A percentile compares a stretch with the other conserved stretches of the same genome.
Evolutionary conservation across 441 rosid genomes (phyloP).

Genomic region (Populus hybrid): DNA sequence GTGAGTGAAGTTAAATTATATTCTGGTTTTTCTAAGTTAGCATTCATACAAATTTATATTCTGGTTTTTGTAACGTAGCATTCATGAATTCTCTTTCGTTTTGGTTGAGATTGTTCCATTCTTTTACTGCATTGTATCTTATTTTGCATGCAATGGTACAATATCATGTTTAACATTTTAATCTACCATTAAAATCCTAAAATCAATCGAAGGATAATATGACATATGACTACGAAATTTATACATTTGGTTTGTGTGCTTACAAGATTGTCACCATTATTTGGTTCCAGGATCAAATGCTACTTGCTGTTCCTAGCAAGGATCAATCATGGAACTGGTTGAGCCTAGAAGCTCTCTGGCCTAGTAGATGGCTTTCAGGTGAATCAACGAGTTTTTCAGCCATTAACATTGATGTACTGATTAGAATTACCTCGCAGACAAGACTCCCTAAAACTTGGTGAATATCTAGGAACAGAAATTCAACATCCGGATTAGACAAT

Average conservation of each 20-base stretch:
- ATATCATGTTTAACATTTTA: not conserved
- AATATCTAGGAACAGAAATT: not conserved
- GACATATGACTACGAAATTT: not conserved
- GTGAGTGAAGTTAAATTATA: too few relatives aligned
- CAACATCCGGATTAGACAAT: not conserved
- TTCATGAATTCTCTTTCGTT: not conserved
- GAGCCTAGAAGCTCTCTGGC: not conserved
- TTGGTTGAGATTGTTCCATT: not conserved
- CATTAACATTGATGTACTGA: not conserved
- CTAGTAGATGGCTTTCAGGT: not conserved
- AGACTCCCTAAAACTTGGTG: not conserved
- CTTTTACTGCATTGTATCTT: not conserved
- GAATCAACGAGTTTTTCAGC: not conserved
- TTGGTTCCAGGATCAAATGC: not conserved
- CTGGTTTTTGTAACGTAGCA: not conserved
- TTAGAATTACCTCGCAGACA: not conserved
- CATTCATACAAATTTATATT: not conserved
- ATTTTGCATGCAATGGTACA: not conserved
- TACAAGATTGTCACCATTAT: not conserved
- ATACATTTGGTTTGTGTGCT: not conserved
- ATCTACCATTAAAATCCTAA: not conserved
- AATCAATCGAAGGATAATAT: not conserved
- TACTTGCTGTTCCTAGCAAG: not conserved
- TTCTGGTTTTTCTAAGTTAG: not conserved
- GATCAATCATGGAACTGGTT: not conserved